Evolutionary conservation across 345 rosid species (phyloP).

Genomic region (Trapa incisa): DNA sequence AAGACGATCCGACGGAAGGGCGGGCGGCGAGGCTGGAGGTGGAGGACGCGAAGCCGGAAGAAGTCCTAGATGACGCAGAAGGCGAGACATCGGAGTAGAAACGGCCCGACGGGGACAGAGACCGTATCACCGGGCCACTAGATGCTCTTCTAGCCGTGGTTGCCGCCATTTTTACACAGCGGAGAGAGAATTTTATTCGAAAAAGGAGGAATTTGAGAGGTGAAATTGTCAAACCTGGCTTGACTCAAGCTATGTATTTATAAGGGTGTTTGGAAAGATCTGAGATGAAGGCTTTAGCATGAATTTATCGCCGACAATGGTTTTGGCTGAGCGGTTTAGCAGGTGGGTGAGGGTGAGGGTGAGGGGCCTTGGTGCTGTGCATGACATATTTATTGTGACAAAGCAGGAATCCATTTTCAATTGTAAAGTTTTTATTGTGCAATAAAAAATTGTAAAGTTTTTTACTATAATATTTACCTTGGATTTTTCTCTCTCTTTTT

Average conservation of each 20-base stretch:
- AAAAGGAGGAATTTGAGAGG: slow-evolving; percentile 10
- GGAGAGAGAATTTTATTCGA: slow-evolving; percentile 7
- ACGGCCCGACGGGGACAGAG: slow-evolving; percentile 31
- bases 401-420: neutral
- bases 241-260: slow-evolving; percentile 32
- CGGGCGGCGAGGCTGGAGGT: slow-evolving; percentile 37
- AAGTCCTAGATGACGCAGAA: slow-evolving; percentile 13
- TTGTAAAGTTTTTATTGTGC: too few relatives aligned
- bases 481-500: too few relatives aligned
- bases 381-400: slow-evolving; percentile 1
- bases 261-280: slow-evolving; percentile 10
- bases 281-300: neutral
- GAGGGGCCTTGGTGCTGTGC: neutral
- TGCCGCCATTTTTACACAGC: slow-evolving; percentile 33
- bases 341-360: too few relatives aligned
- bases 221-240: slow-evolving; percentile 40
- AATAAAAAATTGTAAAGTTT: too few relatives aligned
- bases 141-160: slow-evolving; percentile 23
- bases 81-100: slow-evolving; percentile 16
- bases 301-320: slow-evolving; percentile 2
- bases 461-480: too few relatives aligned
- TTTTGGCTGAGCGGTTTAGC: slow-evolving; percentile 4
- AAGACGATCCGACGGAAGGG: slow-evolving; percentile 17
- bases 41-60: slow-evolving; percentile 43
- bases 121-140: slow-evolving; percentile 27